Evolutionary conservation across 768 basidiomycete species (phyloP), one percentile per base, ranked within the genome.

Genomic region (Auriscalpium microsporum): DNA sequence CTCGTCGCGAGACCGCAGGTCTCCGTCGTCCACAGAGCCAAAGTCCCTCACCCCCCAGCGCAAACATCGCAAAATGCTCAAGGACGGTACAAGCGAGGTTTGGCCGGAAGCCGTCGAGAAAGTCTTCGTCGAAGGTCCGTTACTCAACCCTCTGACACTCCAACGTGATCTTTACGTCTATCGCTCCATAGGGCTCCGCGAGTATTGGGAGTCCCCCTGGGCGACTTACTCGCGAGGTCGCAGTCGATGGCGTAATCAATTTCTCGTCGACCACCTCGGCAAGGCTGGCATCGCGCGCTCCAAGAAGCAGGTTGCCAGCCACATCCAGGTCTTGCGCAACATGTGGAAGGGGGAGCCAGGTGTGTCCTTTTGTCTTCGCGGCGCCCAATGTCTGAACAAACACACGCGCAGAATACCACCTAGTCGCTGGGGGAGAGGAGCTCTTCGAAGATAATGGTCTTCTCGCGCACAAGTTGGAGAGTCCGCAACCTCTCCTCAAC

Each of bases 241-340:
- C 63, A 85, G 83, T 61, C 74, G 87, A 55, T 87, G 86, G 86
- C 80, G 88, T 51, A 90, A 90, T 71, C 87, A 90, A 71, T 91
- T 85, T 67, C 80, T 91, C 58, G 88, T 90, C 66, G 87, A 90
- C 60, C 85, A 87, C 64, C 80, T 91, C 56, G 76, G 83, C 54
- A 83, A 81, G 60, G 72, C 76, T 38, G 85, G 84, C 54, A 79
- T 91, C 65, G 76, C 77, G 28, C 83, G 89, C 44, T 78, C 86
- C 46, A 90, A 90, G 76, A 90, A 91, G 69, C 89, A 91, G 68
- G 89, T 91, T 60, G 89, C 89, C n/a, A 87, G 85, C 68, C 89
- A 91, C 64, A 87, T 91, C 52, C 89, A 91, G 65, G 88, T 90
- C 54, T 68, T 89, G 53, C 75, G 87, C 50, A 90, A 90, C 65